phyloP scores from a whole-genome alignment of 768 basidiomycete species.

The Solioccasus polychromus region DNA sequence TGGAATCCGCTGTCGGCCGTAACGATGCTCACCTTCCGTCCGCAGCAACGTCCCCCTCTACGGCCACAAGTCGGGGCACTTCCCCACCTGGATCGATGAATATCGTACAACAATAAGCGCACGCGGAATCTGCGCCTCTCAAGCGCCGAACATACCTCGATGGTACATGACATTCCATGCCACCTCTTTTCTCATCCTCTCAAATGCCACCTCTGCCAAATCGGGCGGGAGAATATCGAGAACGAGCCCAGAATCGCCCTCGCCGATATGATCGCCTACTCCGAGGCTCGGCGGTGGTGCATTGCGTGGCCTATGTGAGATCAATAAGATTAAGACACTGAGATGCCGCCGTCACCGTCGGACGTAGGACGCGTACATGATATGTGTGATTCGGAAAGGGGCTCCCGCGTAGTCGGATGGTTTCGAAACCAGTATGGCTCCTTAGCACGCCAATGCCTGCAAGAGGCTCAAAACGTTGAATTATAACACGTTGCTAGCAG shows the following conservation, averaged over 20 bases:
- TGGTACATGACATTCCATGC: constrained; percentile 74
- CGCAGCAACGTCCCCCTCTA: constrained; percentile 50
- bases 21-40: constrained; percentile 45
- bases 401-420: background rate
- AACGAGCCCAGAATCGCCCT: constrained; percentile 67
- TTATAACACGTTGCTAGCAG: constrained; percentile 3
- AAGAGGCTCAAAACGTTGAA: constrained; percentile 3
- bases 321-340: constrained; percentile 1
- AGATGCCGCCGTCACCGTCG: constrained; percentile 1
- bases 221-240: constrained; percentile 55
- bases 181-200: constrained; percentile 59
- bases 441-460: constrained; percentile 3
- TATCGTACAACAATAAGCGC: constrained; percentile 2
- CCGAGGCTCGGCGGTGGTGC: constrained; percentile 26
- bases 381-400: constrained; percentile 1
- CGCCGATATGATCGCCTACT: constrained; percentile 48
- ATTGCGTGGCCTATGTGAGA: constrained; percentile 20
- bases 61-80: constrained; percentile 63
- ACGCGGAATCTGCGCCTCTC: background rate
- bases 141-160: constrained; percentile 45
- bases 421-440: constrained; percentile 1
- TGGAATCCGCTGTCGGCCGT: constrained; percentile 4
- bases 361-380: constrained; percentile 17
- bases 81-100: constrained; percentile 58
- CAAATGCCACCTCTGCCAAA: constrained; percentile 55